Evolutionary conservation across 139 green algal genomes (phyloP).

Genomic region (Limnomonas spitsbergensis): DNA sequence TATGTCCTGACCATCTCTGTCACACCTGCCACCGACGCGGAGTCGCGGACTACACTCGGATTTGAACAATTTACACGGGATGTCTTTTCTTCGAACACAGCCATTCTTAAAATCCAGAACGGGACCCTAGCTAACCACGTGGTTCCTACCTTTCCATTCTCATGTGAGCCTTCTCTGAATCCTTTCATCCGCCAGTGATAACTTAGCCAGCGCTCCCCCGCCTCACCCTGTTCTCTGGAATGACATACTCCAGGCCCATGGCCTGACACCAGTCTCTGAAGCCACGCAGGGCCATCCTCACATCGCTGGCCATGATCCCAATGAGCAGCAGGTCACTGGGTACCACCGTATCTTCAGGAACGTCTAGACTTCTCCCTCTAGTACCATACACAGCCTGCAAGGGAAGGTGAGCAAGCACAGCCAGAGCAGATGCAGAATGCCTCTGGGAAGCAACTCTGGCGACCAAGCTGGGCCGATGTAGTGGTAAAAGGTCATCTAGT

Average conservation of each 20-base stretch:
- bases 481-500: neutral
- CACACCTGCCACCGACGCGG: no score
- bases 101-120: no score
- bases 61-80: no score
- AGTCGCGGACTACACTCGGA: no score
- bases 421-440: neutral
- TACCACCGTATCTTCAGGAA: neutral
- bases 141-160: no score
- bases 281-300: slow-evolving; percentile 51
- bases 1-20: no score
- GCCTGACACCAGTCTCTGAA: slow-evolving; percentile 61
- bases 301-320: slow-evolving; percentile 59
- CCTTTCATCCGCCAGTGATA: no score
- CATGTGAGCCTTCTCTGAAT: no score
- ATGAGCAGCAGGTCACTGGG: slow-evolving; percentile 50
- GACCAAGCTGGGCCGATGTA: no score
- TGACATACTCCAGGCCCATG: slow-evolving; percentile 39
- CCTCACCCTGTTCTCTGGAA: slow-evolving; percentile 33
- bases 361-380: neutral
- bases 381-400: neutral
- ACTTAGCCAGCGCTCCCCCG: no score
- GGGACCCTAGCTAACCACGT: no score
- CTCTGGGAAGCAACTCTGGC: neutral
- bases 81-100: no score
- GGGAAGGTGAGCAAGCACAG: neutral